Conservation (phyloP, 192 early-diverging fungal species). For the Coemansia sp. region DNA sequence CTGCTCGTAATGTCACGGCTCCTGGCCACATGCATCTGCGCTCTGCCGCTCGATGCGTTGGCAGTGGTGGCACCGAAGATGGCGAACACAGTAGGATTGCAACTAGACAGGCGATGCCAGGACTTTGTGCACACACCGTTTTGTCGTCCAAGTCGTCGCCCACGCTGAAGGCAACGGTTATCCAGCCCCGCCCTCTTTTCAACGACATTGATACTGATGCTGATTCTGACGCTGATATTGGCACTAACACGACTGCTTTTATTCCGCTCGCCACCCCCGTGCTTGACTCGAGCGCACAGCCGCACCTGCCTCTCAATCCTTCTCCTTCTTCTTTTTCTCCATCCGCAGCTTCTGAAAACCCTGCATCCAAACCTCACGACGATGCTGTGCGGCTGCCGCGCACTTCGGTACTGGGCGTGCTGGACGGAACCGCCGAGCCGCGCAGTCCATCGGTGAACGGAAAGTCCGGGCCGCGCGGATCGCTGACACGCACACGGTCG, state of each 20-base stretch:
- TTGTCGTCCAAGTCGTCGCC: neutral
- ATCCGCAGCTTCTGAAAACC: neutral
- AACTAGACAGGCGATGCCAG: neutral
- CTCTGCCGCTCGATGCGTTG: neutral
- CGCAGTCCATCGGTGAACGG: slow-evolving; percentile 9
- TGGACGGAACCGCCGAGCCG: slow-evolving; percentile 49
- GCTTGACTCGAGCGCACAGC: neutral
- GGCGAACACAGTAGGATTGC: neutral
- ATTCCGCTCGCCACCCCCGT: slow-evolving; percentile 13
- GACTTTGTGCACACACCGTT: neutral
- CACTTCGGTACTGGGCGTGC: slow-evolving; percentile 39
- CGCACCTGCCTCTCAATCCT: neutral
- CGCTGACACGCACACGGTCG: slow-evolving; percentile 44
- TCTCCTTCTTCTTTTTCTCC: neutral
- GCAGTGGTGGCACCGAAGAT: neutral
- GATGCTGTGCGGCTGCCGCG: slow-evolving; percentile 22
- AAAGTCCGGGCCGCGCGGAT: slow-evolving; percentile 9
- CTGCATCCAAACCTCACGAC: neutral
- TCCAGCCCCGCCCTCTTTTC: neutral
- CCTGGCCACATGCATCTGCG: neutral
- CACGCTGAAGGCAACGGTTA: neutral
- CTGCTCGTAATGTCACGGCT: neutral
- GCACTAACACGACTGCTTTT: slow-evolving; percentile 9
- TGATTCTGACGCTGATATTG: neutral
- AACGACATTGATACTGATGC: no score